phyloP scores from a whole-genome alignment of 192 early-diverging fungal species.

The Coemansia sp. region DNA sequence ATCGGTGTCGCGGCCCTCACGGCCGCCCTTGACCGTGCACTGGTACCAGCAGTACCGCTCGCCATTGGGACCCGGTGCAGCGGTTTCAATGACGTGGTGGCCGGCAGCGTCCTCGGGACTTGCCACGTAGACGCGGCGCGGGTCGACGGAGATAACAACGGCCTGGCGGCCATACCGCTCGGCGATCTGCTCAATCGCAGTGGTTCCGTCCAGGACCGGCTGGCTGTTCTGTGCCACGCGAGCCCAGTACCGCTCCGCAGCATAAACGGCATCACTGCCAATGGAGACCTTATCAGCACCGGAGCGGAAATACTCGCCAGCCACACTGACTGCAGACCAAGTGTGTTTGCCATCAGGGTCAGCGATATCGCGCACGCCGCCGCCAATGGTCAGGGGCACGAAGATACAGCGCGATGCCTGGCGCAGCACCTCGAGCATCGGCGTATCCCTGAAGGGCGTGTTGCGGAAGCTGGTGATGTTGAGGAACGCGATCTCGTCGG shows the following conservation, averaged over 20 bases:
- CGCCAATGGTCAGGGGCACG: slow-evolving; percentile 99
- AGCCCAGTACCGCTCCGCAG: slow-evolving; percentile 80
- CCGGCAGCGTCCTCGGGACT: slow-evolving; percentile 60
- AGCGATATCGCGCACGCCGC: slow-evolving; percentile 90
- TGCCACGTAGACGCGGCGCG: slow-evolving; percentile 88
- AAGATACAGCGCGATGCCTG: slow-evolving; percentile 88
- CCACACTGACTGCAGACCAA: slow-evolving; percentile 93
- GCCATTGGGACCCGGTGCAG: slow-evolving; percentile 82
- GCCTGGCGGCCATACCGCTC: slow-evolving; percentile 95
- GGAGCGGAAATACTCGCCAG: slow-evolving; percentile 96
- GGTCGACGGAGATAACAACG: slow-evolving; percentile 98
- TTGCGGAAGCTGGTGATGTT: slow-evolving; percentile 99
- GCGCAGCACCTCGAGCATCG: slow-evolving; percentile 94
- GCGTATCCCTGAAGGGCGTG: slow-evolving; percentile 82
- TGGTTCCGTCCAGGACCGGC: slow-evolving; percentile 60
- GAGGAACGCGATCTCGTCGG: slow-evolving; percentile 97
- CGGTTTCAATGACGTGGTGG: slow-evolving; percentile 77
- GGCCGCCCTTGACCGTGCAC: slow-evolving; percentile 97
- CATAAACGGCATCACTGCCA: slow-evolving; percentile 99
- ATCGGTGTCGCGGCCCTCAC: no score
- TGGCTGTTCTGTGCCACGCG: slow-evolving; percentile 42
- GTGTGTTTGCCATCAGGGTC: slow-evolving; percentile 77
- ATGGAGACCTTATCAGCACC: slow-evolving; percentile 99
- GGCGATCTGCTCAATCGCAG: slow-evolving; percentile 94
- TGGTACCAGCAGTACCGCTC: slow-evolving; percentile 99